Evolutionary conservation across 169 alveolate genomes (phyloP).

Genomic region (Eimeria sp.): DNA sequence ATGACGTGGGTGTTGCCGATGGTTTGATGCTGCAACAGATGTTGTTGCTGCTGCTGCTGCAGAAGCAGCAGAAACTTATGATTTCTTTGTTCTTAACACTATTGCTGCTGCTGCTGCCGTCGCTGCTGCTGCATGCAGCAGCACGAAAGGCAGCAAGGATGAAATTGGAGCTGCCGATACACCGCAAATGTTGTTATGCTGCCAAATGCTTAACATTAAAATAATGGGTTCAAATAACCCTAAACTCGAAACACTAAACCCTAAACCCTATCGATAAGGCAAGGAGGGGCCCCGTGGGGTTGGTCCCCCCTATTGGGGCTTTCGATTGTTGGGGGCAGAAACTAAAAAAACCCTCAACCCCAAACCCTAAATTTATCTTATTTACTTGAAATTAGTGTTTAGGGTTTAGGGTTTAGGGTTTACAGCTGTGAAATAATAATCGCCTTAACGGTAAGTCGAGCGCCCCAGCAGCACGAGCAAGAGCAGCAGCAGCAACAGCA

Average conservation of each 20-base stretch:
- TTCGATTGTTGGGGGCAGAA: not conserved
- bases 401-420: conserved; percentile 55
- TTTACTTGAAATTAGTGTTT: not conserved
- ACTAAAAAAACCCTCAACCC: not conserved
- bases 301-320: not conserved
- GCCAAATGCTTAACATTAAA: not conserved
- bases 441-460: too few species aligned
- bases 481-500: conserved; percentile 36
- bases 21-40: not conserved
- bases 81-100: too few species aligned
- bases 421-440: not conserved
- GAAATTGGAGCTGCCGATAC: not conserved
- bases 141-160: not conserved
- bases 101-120: too few species aligned
- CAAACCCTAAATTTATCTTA: not conserved
- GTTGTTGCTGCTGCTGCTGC: conserved; percentile 3
- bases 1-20: too few species aligned
- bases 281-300: conserved; percentile 15
- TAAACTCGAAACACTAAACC: conserved; percentile 26
- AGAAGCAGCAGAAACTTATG: too few species aligned
- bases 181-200: not conserved
- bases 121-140: not conserved
- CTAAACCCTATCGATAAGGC: not conserved
- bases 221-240: not conserved
- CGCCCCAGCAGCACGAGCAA: not conserved